Evolutionary conservation across 1,139 yeast species (phyloP).

Genomic region (Wickerhamomyces sp.): DNA sequence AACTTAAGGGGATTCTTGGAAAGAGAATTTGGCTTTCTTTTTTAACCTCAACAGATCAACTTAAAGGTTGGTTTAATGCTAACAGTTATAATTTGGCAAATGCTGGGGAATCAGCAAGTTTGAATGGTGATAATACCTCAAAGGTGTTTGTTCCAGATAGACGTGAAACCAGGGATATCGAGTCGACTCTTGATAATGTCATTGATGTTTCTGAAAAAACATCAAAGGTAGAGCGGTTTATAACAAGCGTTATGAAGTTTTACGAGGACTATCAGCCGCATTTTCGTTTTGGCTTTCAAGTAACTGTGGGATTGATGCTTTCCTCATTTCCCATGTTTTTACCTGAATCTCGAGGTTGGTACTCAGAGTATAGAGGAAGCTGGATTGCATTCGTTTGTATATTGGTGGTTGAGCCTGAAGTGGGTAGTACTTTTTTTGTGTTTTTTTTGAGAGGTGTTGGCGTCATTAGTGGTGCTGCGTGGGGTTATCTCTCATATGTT

Average conservation of each 20-base stretch:
- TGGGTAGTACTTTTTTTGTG: constrained; percentile 46
- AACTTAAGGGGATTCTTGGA: constrained; percentile 30
- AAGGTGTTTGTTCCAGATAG: constrained; percentile 8
- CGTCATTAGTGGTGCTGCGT: constrained; percentile 41
- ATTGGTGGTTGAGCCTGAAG: constrained; percentile 43
- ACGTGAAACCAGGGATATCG: neutral
- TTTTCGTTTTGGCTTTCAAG: constrained; percentile 41
- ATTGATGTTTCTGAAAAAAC: neutral
- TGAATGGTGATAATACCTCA: constrained; percentile 26
- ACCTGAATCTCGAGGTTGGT: constrained; percentile 42
- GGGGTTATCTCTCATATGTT: constrained; percentile 44
- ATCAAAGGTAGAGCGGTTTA: constrained; percentile 1
- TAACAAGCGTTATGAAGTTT: constrained; percentile 11
- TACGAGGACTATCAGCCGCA: constrained; percentile 29
- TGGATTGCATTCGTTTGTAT: constrained; percentile 53
- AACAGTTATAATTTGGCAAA: constrained; percentile 19
- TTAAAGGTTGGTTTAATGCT: constrained; percentile 33
- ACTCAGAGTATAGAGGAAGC: constrained; percentile 38
- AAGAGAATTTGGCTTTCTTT: constrained; percentile 42
- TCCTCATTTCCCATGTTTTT: constrained; percentile 47
- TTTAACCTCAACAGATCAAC: constrained; percentile 28
- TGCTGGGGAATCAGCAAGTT: constrained; percentile 29
- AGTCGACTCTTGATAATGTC: neutral
- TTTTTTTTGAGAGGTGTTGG: constrained; percentile 43
- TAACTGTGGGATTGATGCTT: constrained; percentile 38